Base-by-base conservation (phyloP, 2,329 filamentous ascomycete genomes). In the Lecanicillium sp. region DNA sequence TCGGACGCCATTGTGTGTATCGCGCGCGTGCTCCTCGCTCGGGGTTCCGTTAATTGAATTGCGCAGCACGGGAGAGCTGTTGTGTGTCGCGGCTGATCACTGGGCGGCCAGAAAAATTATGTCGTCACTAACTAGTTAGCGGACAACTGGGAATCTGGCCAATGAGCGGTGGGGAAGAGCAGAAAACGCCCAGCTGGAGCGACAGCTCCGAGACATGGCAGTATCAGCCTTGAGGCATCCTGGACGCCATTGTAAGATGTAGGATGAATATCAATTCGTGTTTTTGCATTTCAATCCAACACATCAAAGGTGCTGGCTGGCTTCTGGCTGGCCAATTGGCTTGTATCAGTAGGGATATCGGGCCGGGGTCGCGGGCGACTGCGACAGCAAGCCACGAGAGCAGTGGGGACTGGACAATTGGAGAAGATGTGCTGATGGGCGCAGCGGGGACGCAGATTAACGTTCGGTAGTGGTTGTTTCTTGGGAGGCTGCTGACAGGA, bases 1-100 rank as follows among this genome's bases (percentile, higher is more conserved):
- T 56, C 49, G 24, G 48, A 50, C 11, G 64, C 55, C 67, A 69
- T 68, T 50, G 33, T 53, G 50, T 15, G 35, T 33, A 32, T 27
- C 17, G 10, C 14, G 14, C 12, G 17, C n/a, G n/a, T n/a, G 15
- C 43, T 29, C 33, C 17, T 32, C 32, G 9, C 33, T 12, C 40
- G 12, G 17, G 12, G 26, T 43, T 43, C 24, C 19, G 26, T 29
- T n/a, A 10, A 30, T 15, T 6, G 21, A 20, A 23, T 7, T 32
- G 29, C 29, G 29, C 29, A 7, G 4, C 35, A 17, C 7, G 26
- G 26, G 7, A 7, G 26, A 33, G n/a, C n/a, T 11, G 30, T 15
- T 33, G 8, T 12, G 8, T 33, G 30, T 47, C 23, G 32, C 27
- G 26, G 26, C 7, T 29, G 26, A 12, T 7, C 7, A 29, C 26